These are phyloP conservation scores for Leptographium lundbergii DNA, from an alignment of 2,329 filamentous ascomycete species.

Conservation along the genomic window DNA sequence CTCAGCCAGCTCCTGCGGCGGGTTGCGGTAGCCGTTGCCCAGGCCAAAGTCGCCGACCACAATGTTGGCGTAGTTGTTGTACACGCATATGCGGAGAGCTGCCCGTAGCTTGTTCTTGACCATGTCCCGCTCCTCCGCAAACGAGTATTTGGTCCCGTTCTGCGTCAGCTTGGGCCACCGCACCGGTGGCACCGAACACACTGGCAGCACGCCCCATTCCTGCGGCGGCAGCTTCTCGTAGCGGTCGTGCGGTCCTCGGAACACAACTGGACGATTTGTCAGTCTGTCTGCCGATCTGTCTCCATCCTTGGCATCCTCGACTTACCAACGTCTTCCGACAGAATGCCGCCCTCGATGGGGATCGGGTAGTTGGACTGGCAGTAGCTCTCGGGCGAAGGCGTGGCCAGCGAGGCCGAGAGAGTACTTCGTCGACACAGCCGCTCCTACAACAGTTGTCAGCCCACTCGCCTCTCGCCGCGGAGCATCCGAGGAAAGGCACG, in stretches of 20 bases:
- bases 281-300: neutral
- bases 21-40: slow-evolving; percentile 51
- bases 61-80: slow-evolving; percentile 42
- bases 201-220: slow-evolving; percentile 47
- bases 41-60: slow-evolving; percentile 54
- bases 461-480: too few relatives aligned
- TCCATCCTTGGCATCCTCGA: neutral
- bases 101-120: slow-evolving; percentile 62
- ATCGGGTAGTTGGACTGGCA: slow-evolving; percentile 53
- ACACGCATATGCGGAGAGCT: slow-evolving; percentile 56
- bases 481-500: neutral
- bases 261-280: slow-evolving; percentile 42
- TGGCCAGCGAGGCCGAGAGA: slow-evolving; percentile 54
- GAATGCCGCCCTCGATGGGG: slow-evolving; percentile 54
- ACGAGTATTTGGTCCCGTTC: slow-evolving; percentile 56
- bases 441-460: slow-evolving; percentile 28
- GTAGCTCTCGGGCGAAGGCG: slow-evolving; percentile 38
- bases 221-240: slow-evolving; percentile 44
- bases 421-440: slow-evolving; percentile 64
- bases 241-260: slow-evolving; percentile 54
- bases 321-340: slow-evolving; percentile 53
- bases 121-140: slow-evolving; percentile 56
- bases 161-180: slow-evolving; percentile 62
- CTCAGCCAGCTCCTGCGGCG: slow-evolving; percentile 49
- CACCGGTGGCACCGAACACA: slow-evolving; percentile 62